phyloP scores from a whole-genome alignment of 495 filamentous ascomycete genomes.

The Penicillium roqueforti region DNA sequence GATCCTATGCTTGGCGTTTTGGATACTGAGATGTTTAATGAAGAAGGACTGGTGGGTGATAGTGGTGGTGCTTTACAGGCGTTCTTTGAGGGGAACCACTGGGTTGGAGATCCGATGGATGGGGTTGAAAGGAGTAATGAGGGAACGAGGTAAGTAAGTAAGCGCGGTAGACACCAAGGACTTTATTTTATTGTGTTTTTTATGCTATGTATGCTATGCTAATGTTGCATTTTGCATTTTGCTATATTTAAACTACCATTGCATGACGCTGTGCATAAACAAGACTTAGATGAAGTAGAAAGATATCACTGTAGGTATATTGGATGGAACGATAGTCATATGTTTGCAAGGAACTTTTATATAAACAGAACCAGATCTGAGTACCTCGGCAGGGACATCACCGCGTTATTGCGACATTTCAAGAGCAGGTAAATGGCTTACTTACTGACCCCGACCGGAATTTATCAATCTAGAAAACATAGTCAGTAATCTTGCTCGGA shows the following conservation, averaged over 20 bases:
- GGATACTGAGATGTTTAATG: neutral
- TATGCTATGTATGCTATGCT: neutral
- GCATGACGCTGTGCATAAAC: neutral
- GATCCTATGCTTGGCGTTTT: neutral
- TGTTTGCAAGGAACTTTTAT: neutral
- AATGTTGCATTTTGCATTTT: neutral
- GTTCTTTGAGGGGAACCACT: neutral
- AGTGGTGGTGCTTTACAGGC: neutral
- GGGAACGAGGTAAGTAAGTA: neutral
- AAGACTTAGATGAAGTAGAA: neutral
- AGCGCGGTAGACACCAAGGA: neutral
- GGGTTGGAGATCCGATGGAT: neutral
- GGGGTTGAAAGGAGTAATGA: neutral
- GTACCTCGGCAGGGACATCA: neutral
- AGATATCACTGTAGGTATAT: neutral
- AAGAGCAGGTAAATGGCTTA: constrained; percentile 6
- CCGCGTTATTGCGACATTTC: neutral
- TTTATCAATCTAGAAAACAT: neutral
- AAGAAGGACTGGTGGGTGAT: neutral
- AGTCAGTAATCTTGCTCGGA: neutral
- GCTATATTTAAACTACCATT: neutral
- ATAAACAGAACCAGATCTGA: neutral
- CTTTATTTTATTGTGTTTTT: neutral
- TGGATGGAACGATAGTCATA: neutral
- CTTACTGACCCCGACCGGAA: constrained; percentile 3